Percentiles rank a stretch among this genome's conserved stretches.
phyloP scores from a whole-genome alignment of 441 rosid species.

The Populus hybrid region DNA sequence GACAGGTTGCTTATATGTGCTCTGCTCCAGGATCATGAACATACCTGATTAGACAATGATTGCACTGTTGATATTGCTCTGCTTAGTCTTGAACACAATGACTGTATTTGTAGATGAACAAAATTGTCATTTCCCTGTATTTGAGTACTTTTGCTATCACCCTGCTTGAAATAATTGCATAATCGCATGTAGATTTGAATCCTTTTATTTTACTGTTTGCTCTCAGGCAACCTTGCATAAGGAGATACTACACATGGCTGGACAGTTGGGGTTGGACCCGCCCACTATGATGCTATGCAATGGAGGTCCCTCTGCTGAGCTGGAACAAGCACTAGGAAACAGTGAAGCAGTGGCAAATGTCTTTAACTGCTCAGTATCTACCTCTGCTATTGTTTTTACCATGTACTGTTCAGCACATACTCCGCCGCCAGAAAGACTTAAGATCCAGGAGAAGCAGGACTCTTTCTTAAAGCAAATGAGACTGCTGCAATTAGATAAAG shows the following conservation, averaged over 20 bases:
- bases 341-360: constrained; percentile 88
- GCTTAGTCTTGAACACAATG: not conserved
- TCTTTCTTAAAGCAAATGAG: constrained; percentile 45
- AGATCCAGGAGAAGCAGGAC: constrained; percentile 58
- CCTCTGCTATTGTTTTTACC: constrained; percentile 59
- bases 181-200: not conserved
- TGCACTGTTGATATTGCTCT: not conserved
- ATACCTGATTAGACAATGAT: not conserved
- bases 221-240: constrained; percentile 85
- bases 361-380: constrained; percentile 66
- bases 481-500: constrained; percentile 29
- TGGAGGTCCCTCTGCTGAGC: constrained; percentile 67
- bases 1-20: not conserved
- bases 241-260: constrained; percentile 89
- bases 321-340: constrained; percentile 76
- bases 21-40: constrained; percentile 6
- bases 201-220: constrained; percentile 3
- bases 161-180: not conserved
- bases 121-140: not conserved
- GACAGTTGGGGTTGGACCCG: constrained; percentile 94
- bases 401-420: constrained; percentile 66
- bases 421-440: constrained; percentile 50
- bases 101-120: not conserved
- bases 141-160: not conserved
- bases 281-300: constrained; percentile 67